phyloP scores from a whole-genome alignment of 2,329 filamentous ascomycete species.

The Tolypocladium tundrense region DNA sequence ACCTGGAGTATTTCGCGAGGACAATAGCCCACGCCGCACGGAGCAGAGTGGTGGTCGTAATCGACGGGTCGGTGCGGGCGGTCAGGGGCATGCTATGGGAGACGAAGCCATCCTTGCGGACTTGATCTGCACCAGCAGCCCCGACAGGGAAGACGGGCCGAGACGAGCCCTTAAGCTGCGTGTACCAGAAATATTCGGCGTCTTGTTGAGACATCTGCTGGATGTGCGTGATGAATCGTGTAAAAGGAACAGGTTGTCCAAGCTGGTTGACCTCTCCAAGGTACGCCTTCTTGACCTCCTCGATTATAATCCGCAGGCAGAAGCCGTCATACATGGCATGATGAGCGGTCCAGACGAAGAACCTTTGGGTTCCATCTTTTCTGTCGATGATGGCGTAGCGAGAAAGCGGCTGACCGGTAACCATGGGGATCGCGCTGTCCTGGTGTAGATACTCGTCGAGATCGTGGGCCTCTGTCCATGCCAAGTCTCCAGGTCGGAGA shows the following conservation, averaged over 20 bases:
- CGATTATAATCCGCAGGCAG: slow-evolving; percentile 23
- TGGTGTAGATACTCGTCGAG: not conserved
- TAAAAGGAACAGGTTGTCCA: not conserved
- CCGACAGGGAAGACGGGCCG: not conserved
- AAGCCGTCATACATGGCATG: slow-evolving; percentile 36
- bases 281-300: not conserved
- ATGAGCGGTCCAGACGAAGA: slow-evolving; percentile 17
- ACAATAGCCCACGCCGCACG: slow-evolving; percentile 14
- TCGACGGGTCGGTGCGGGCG: not conserved
- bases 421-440: not conserved
- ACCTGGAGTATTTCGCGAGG: slow-evolving; percentile 12
- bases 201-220: not conserved
- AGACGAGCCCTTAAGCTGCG: not conserved
- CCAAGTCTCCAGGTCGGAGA: not conserved
- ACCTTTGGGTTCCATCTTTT: not conserved
- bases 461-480: not conserved
- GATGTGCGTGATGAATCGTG: not conserved
- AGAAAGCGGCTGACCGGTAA: not conserved
- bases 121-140: not conserved
- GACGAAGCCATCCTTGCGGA: not conserved
- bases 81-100: not conserved
- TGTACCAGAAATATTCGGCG: not conserved
- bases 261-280: not conserved
- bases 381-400: slow-evolving; percentile 1
- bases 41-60: slow-evolving; percentile 21